Evolutionary conservation across 176 grass and related monocot species (phyloP).

Genomic region (Cymbopogon citratus): DNA sequence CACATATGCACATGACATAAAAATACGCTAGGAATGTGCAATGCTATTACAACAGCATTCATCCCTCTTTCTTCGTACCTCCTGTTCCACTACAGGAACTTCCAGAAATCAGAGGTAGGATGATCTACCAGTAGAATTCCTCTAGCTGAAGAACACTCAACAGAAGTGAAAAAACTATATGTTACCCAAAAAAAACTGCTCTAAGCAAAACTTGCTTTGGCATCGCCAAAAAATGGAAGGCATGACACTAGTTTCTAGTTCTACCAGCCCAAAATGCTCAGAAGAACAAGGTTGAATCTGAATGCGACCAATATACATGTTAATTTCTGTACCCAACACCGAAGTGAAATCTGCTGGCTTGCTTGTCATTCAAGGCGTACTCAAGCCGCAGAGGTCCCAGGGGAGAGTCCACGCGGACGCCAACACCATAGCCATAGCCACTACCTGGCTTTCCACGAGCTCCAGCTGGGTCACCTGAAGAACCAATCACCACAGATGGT

Average conservation of each 20-base stretch:
- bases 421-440: constrained; percentile 79
- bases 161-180: background rate
- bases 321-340: constrained; percentile 89
- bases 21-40: background rate
- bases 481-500: constrained; percentile 19
- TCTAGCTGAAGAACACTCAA: background rate
- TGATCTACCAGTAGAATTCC: background rate
- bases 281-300: background rate
- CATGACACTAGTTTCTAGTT: background rate
- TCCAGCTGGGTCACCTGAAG: constrained; percentile 80
- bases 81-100: background rate
- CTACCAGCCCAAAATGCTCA: constrained; percentile 12
- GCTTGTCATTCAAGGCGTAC: constrained; percentile 84
- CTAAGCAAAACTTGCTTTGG: background rate
- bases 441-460: constrained; percentile 78
- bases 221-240: background rate
- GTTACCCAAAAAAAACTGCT: background rate
- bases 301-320: background rate
- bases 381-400: constrained; percentile 75
- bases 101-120: background rate
- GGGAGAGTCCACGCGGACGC: constrained; percentile 80
- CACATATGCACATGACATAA: background rate
- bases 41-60: background rate
- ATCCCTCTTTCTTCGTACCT: background rate
- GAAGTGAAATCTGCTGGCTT: constrained; percentile 76